Evolutionary conservation across 176 grass and related monocot species (phyloP), one percentile per base, ranked within the genome.

Genomic region (Typha latifolia): DNA sequence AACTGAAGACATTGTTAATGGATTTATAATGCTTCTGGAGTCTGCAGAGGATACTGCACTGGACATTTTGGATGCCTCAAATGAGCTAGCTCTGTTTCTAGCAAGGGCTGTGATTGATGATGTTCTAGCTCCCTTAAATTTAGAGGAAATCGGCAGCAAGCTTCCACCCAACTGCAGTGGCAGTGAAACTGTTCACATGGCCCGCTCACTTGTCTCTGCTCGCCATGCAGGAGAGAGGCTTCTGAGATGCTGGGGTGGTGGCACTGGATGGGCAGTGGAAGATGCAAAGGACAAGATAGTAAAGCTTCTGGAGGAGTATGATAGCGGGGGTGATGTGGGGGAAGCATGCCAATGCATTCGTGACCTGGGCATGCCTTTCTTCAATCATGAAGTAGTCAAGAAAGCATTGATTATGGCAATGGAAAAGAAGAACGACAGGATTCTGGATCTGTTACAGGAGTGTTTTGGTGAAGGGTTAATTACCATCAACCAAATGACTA

Each of bases 331-430:
- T 3, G 92, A 96, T 70, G 72, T 96, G 51, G 82, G 82, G 8
- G 92, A 96, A 71, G 92, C 92, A n/a, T 96, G 92, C 69, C 84
- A 78, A 49, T 91, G 87, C 80, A 96, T 96, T 59, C 87, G 92
- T 2, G 92, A 96, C 49, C 68, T 96, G 26, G 80, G 57, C 62
- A 91, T 96, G 92, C 81, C 88, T 62, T 96, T 96, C 74, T 96
- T 96, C 80, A 86, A 96, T 24, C 92, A 96, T 63, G 92, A 96
- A 69, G 92, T 96, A 6, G 92, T 96, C 16, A 96, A 96, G 79
- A 96, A 96, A 70, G 87, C 84, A 1, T 75, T 91, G 0, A 53
- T 89, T 34, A 91, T 96, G 92, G 82, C 84, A 12, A 96, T 96
- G 92, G 92, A 96, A 48, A 96, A 91, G 82, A 87, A 91, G 55